Evolutionary conservation across 768 basidiomycete species (phyloP).

Genomic region (Suillus subluteus): DNA sequence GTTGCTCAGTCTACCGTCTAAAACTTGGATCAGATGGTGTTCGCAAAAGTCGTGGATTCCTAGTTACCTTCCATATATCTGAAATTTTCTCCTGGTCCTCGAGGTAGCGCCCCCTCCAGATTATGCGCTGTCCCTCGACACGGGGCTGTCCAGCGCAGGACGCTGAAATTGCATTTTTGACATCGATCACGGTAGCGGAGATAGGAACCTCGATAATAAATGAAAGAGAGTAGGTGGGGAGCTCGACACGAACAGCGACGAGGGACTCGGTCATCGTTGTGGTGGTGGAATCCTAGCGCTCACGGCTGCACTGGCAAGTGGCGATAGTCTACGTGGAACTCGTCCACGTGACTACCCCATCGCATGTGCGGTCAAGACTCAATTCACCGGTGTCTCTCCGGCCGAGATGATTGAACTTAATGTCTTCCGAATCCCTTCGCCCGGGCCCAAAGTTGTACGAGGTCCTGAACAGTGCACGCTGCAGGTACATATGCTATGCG

Average conservation of each 20-base stretch:
- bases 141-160: constrained; percentile 66
- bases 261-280: constrained; percentile 31
- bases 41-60: neutral
- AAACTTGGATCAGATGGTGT: constrained; percentile 5
- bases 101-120: constrained; percentile 74
- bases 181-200: constrained; percentile 55
- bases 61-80: constrained; percentile 70
- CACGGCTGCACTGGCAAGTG: neutral
- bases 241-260: constrained; percentile 61
- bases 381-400: too few species aligned
- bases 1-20: constrained; percentile 61
- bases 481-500: neutral
- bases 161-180: constrained; percentile 67
- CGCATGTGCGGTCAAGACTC: neutral
- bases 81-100: constrained; percentile 65
- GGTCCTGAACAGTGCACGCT: neutral
- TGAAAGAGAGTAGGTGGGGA: constrained; percentile 75
- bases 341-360: constrained; percentile 25
- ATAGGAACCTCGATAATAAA: constrained; percentile 57
- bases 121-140: constrained; percentile 73
- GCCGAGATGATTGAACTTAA: too few species aligned
- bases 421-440: neutral
- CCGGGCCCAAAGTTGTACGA: neutral
- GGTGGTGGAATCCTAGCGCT: constrained; percentile 2
- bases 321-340: constrained; percentile 32